Evolutionary conservation across 2,329 filamentous ascomycete genomes (phyloP), one percentile per base, ranked within the genome.

Genomic region (Venturia effusa): DNA sequence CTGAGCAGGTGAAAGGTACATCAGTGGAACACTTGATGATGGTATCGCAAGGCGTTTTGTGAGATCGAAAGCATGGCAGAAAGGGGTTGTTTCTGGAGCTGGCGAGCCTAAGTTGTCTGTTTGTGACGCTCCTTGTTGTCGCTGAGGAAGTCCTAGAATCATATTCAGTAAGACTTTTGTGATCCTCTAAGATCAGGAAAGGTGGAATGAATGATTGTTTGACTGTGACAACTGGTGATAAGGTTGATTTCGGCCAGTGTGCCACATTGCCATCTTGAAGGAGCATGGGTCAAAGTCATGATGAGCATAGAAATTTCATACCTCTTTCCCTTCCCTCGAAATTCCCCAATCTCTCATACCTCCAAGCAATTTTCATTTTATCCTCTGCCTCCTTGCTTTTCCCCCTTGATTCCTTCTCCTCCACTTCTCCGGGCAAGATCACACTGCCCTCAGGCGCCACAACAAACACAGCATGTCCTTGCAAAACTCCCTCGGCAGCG

Each of bases 321-420:
- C 61, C 61, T 63, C 61, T 57, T 37, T 57, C 51, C 55, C 40
- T 61, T 65, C 80, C 81, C 51, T 85, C 85, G 69, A 86, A 87
- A 68, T 88, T 88, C 19, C 89, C 88, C 62, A 97, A 76, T 40
- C 86, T 84, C 75, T 97, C 92, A 77, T 99, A 99, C 74, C 94
- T 84, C 94, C 94, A 99, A 3, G 94, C 94, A 78, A 99, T 99
- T 78, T 96, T 97, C 94, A 99, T 97, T 75, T 88, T 92, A 67
- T 93, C 89, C 45, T 71, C 70, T 55, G 72, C 69, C 68, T 67
- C 63, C 63, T 45, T 68, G 73, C 76, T 74, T 73, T 70, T 70
- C 27, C 70, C 71, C 77, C 37, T 76, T 71, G 30, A 71, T 69
- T 66, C 48, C 61, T 55, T 78, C 71, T 59, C 67, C 69, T 59